A percentile compares a stretch with the other conserved stretches of the same genome.
Conservation (phyloP, 2,329 filamentous ascomycete species). For the Setomelanomma holmii region DNA sequence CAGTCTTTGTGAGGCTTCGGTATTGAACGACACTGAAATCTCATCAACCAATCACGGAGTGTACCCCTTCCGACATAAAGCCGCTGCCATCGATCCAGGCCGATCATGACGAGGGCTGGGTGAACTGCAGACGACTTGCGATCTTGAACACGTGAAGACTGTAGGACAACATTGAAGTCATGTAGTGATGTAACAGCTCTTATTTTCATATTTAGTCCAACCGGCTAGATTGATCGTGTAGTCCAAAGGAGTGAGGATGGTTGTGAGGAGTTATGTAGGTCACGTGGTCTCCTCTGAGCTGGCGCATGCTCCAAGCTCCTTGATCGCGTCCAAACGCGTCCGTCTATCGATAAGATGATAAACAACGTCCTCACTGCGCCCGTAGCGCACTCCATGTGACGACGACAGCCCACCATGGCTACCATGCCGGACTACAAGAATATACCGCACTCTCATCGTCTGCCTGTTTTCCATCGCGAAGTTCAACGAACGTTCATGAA, state of each 20-base stretch:
- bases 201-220: too few relatives aligned
- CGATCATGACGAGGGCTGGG: neutral
- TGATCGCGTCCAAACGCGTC: constrained; percentile 15
- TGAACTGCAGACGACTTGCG: neutral
- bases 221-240: too few relatives aligned
- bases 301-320: constrained; percentile 7
- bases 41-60: neutral
- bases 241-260: too few relatives aligned
- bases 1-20: constrained; percentile 10
- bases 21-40: neutral
- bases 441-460: constrained; percentile 73
- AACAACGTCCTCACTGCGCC: constrained; percentile 25
- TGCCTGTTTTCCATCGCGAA: constrained; percentile 69
- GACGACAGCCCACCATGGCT: constrained; percentile 49
- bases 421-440: constrained; percentile 75
- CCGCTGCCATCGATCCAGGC: neutral
- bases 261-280: constrained; percentile 7
- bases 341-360: constrained; percentile 32
- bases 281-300: constrained; percentile 16
- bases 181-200: too few relatives aligned
- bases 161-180: too few relatives aligned
- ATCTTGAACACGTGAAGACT: too few relatives aligned
- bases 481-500: constrained; percentile 72
- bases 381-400: constrained; percentile 31
- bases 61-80: neutral